Conservation (phyloP, 306 rosid genomes). For the Medicago ruthenica region DNA sequence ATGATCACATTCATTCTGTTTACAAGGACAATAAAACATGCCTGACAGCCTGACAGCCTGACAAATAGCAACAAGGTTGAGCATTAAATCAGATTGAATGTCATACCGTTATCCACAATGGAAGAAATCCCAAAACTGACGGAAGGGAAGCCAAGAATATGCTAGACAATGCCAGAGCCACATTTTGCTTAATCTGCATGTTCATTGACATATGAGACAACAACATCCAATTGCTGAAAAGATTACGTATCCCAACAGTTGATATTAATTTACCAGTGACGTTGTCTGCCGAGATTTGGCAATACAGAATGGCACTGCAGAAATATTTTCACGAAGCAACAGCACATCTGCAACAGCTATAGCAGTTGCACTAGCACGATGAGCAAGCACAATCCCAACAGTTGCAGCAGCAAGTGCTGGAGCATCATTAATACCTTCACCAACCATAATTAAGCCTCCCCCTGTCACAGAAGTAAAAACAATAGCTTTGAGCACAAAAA, state of each 20-base stretch:
- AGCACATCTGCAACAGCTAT: conserved; percentile 92
- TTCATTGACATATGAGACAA: conserved; percentile 39
- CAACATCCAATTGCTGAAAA: conserved; percentile 27
- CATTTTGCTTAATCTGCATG: conserved; percentile 92
- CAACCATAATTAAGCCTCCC: conserved; percentile 96
- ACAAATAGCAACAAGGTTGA: conserved; percentile 15
- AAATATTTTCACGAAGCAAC: conserved; percentile 81
- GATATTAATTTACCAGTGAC: conserved; percentile 65
- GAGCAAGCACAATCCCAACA: conserved; percentile 94
- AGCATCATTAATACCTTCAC: conserved; percentile 97
- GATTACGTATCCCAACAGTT: conserved; percentile 5
- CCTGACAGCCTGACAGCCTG: not conserved
- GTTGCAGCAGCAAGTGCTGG: conserved; percentile 99
- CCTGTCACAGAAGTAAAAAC: conserved; percentile 56
- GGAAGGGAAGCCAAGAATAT: conserved; percentile 90
- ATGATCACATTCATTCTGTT: conserved; percentile 23
- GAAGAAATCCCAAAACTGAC: conserved; percentile 91
- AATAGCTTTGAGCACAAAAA: conserved; percentile 13
- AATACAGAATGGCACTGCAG: conserved; percentile 89
- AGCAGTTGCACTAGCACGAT: conserved; percentile 98
- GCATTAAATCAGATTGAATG: conserved; percentile 39
- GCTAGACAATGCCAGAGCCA: conserved; percentile 81
- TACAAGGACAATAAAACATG: conserved; percentile 22
- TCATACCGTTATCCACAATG: conserved; percentile 93
- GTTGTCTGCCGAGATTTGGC: conserved; percentile 97